Evolutionary conservation across 768 basidiomycete species (phyloP).

Genomic region (Tricholoma bakamatsutake): DNA sequence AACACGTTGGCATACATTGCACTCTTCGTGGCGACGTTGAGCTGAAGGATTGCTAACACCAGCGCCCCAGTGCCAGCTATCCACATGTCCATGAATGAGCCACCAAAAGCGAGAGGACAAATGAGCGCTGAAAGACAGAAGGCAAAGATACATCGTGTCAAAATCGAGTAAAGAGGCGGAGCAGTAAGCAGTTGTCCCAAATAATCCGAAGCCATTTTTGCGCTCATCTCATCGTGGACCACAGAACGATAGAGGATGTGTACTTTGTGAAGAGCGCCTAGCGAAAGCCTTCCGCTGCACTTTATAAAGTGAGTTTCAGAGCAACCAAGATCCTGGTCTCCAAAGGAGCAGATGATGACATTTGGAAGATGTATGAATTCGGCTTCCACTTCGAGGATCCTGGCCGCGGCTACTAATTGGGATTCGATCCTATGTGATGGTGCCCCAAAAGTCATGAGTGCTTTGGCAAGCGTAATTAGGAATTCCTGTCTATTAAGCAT

Average conservation of each 20-base stretch:
- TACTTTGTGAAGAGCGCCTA: constrained; percentile 81
- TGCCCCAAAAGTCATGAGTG: constrained; percentile 88
- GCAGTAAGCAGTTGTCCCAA: constrained; percentile 59
- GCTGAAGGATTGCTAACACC: constrained; percentile 63
- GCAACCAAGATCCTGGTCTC: constrained; percentile 83
- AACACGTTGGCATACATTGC: constrained; percentile 86
- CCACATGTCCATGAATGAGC: constrained; percentile 81
- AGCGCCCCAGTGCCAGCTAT: constrained; percentile 68
- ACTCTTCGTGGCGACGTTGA: constrained; percentile 68
- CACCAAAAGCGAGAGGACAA: constrained; percentile 82
- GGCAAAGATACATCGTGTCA: constrained; percentile 60
- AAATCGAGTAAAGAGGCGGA: constrained; percentile 56
- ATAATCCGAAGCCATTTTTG: constrained; percentile 61
- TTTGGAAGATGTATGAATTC: constrained; percentile 85
- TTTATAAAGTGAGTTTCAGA: constrained; percentile 89
- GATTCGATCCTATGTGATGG: constrained; percentile 93
- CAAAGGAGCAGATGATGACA: constrained; percentile 84
- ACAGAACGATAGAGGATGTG: constrained; percentile 83
- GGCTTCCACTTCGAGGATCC: constrained; percentile 85
- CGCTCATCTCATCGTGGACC: constrained; percentile 89
- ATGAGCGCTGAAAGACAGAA: constrained; percentile 72
- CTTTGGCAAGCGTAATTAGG: constrained; percentile 76
- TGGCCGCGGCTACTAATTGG: constrained; percentile 82
- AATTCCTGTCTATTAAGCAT: constrained; percentile 81
- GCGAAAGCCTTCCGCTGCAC: constrained; percentile 66